Evolutionary conservation across 2,329 filamentous ascomycete species (phyloP).

Genomic region (Paracamarosporium sp.): DNA sequence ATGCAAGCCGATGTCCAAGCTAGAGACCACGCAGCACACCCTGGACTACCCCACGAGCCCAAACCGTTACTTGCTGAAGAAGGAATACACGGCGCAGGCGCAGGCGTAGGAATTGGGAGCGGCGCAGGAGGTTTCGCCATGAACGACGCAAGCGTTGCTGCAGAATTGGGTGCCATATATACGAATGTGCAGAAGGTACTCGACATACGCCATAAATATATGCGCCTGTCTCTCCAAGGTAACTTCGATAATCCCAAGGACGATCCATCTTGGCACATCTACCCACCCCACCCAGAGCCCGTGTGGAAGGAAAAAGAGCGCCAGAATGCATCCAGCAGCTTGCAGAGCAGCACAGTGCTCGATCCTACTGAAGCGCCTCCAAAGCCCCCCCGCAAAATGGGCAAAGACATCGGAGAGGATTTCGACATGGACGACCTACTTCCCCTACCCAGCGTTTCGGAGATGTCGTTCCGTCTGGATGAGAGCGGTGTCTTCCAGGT

Average conservation of each 20-base stretch:
- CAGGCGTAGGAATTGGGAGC: conserved; percentile 66
- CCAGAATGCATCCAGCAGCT: conserved; percentile 43
- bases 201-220: conserved; percentile 87
- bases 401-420: conserved; percentile 89
- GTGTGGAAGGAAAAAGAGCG: conserved; percentile 73
- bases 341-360: conserved; percentile 47
- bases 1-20: conserved; percentile 57
- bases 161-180: conserved; percentile 86
- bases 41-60: conserved; percentile 60
- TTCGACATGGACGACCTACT: conserved; percentile 81
- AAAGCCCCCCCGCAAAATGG: conserved; percentile 76
- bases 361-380: conserved; percentile 39
- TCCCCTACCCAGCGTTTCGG: conserved; percentile 73
- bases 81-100: conserved; percentile 64
- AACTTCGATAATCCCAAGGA: conserved; percentile 88
- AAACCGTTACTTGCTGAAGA: conserved; percentile 62
- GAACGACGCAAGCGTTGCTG: conserved; percentile 79
- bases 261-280: conserved; percentile 81
- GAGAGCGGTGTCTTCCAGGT: conserved; percentile 90
- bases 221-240: conserved; percentile 81
- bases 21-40: conserved; percentile 58
- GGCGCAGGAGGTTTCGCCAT: conserved; percentile 70
- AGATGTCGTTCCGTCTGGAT: conserved; percentile 81
- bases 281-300: conserved; percentile 89
- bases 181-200: conserved; percentile 89